A percentile compares a stretch with the other conserved stretches of the same genome.
Conservation (phyloP, 768 basidiomycete species). For the Phlebiopsis flavidoalba region DNA sequence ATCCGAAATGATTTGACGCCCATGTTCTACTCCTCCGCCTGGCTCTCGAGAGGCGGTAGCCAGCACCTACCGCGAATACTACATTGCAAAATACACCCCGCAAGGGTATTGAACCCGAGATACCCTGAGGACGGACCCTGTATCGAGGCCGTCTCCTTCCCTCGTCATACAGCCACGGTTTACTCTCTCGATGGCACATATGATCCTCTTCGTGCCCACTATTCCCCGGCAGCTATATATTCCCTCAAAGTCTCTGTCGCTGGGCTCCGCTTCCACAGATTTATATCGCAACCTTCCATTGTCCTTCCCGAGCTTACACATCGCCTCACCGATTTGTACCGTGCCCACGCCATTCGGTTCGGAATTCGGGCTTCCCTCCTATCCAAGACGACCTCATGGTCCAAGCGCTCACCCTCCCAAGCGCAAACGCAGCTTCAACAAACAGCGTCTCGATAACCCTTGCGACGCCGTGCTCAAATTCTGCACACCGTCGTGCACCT, state of each 20-base stretch:
- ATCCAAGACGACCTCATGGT: conserved; percentile 54
- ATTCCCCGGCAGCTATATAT: conserved; percentile 21
- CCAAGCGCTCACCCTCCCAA: conserved; percentile 75
- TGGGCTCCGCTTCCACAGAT: conserved; percentile 49
- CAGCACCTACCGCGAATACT: conserved; percentile 58
- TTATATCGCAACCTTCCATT: conserved; percentile 47
- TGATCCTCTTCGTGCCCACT: conserved; percentile 11
- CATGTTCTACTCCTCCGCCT: conserved; percentile 45
- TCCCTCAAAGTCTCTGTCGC: conserved; percentile 43
- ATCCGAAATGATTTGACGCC: conserved; percentile 67
- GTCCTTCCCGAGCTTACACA: conserved; percentile 64
- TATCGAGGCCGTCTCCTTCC: conserved; percentile 47
- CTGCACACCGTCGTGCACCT: conserved; percentile 68
- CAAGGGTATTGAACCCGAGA: conserved; percentile 31
- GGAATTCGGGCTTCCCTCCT: conserved; percentile 57
- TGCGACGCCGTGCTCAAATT: conserved; percentile 78
- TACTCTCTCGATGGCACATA: conserved; percentile 25
- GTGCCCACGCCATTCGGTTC: conserved; percentile 44
- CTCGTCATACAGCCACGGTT: conserved; percentile 25
- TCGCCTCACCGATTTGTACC: conserved; percentile 61
- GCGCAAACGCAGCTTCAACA: conserved; percentile 59
- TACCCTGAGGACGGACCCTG: conserved; percentile 58
- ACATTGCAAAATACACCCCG: conserved; percentile 48
- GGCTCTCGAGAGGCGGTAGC: conserved; percentile 44
- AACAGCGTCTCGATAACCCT: conserved; percentile 85